Evolutionary conservation across 192 early-diverging fungal species (phyloP), one percentile per base, ranked within the genome.

Genomic region (Backusella circina): DNA sequence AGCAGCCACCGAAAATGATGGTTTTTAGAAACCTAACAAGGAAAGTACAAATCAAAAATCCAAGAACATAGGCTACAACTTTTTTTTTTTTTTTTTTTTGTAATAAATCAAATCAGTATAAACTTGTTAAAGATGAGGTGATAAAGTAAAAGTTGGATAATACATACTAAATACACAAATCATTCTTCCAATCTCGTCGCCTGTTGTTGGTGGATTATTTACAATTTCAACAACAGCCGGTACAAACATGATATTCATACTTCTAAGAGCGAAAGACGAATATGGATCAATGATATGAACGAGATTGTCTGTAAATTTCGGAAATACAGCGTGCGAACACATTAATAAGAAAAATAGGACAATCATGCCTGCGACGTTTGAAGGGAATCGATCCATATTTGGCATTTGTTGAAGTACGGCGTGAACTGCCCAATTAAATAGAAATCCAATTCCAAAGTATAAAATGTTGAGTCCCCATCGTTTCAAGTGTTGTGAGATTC

Each of bases 211-310:
- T 51, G 30, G 26, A 37, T 65, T 75, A 33, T 74, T 74, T 6
- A 74, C 39, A 41, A 74, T 74, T 36, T 67, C 31, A 21, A 67
- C 61, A 31, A 47, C 37, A 36, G 30, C 38, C 10, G 74, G 74
- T 26, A 75, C 39, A 47, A 75, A 68, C 74, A 75, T 68, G 28
- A 75, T 54, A n/a, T 50, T 75, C 73, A 74, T 74, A 67, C 41
- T 70, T 47, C 39, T 7, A 30, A 70, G 23, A 38, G 69, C 69
- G 31, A 70, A 41, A 47, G 69, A 70, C 5, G 69, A 70, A 31
- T 70, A 70, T 28, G 69, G 69, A 47, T 70, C 69, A 15, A 70
- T 12, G 15, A 9, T 39, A 23, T 31, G 23, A 7, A 70, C 69
- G 13, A 70, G 32, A 0, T 70, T 47, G 8, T 70, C 69, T 15